These are phyloP conservation scores for Salvia hispanica DNA, from an alignment of 257 asterid species.

Conservation along the genomic window DNA sequence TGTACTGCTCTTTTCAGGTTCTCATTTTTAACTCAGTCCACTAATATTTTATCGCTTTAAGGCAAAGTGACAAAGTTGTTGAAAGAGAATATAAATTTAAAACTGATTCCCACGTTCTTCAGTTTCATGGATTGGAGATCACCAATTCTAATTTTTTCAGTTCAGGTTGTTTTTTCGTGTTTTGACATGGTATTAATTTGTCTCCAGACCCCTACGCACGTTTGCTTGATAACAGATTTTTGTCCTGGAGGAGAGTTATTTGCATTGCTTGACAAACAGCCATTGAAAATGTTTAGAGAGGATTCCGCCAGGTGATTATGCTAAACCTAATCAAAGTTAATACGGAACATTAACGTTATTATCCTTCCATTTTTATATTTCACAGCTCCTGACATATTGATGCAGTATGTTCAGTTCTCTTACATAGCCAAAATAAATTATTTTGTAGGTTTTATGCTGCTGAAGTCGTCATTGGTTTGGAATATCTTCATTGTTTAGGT, in stretches of 20 bases:
- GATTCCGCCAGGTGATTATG: conserved; percentile 88
- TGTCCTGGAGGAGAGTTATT: conserved; percentile 96
- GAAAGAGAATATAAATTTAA: not conserved
- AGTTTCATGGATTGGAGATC: conserved; percentile 1
- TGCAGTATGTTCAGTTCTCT: conserved; percentile 3
- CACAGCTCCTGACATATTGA: not conserved
- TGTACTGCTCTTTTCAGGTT: conserved; percentile 95
- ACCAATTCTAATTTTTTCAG: conserved; percentile 1
- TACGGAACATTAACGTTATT: not conserved
- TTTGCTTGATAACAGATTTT: conserved; percentile 96
- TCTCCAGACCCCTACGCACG: conserved; percentile 91
- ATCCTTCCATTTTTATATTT: conserved; percentile 25
- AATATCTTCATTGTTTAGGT: conserved; percentile 99
- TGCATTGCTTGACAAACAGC: conserved; percentile 93
- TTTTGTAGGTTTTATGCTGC: conserved; percentile 89
- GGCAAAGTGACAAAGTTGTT: too few relatives aligned
- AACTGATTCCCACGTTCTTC: not conserved
- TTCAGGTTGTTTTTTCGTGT: conserved; percentile 13
- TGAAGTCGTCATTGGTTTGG: conserved; percentile 89
- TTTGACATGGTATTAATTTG: conserved; percentile 35
- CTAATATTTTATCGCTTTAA: too few relatives aligned
- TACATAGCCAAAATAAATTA: not conserved
- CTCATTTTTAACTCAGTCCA: conserved; percentile 27
- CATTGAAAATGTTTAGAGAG: conserved; percentile 87
- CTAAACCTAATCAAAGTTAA: conserved; percentile 3